These are phyloP conservation scores for Lathyrus oleraceus DNA, from an alignment of 306 rosid species.

Conservation along the genomic window DNA sequence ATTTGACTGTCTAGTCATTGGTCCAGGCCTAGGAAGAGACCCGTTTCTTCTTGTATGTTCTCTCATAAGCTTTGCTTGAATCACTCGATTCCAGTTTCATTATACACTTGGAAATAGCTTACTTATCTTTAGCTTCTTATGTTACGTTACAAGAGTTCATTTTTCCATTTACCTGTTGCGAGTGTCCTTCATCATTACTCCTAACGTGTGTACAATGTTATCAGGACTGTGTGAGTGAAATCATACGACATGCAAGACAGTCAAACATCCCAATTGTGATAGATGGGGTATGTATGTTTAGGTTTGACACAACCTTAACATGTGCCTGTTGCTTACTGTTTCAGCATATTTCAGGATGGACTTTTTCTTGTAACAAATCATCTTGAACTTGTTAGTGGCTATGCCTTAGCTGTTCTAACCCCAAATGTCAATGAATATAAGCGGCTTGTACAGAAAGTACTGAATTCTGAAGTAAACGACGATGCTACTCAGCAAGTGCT, in stretches of 20 bases:
- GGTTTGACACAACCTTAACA: conserved; percentile 21
- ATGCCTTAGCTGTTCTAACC: conserved; percentile 79
- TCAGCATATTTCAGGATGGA: conserved; percentile 65
- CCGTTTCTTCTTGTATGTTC: conserved; percentile 76
- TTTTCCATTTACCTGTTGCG: not conserved
- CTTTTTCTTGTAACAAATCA: conserved; percentile 78
- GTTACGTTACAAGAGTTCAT: not conserved
- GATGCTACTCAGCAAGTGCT: conserved; percentile 58
- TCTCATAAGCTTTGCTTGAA: conserved; percentile 18
- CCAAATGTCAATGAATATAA: conserved; percentile 88
- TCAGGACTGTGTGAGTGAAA: conserved; percentile 78
- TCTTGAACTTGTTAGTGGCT: conserved; percentile 77
- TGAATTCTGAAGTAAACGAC: conserved; percentile 59
- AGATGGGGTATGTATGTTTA: conserved; percentile 71
- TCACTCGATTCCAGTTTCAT: conserved; percentile 13
- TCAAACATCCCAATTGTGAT: conserved; percentile 68
- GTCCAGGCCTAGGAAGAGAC: conserved; percentile 98
- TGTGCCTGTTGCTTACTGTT: conserved; percentile 18
- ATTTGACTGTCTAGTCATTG: conserved; percentile 88
- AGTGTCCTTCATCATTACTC: conserved; percentile 20
- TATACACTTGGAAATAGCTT: conserved; percentile 7
- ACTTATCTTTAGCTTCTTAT: not conserved
- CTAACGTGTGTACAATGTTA: conserved; percentile 36
- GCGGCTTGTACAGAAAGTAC: conserved; percentile 72
- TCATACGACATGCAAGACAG: conserved; percentile 74